Evolutionary conservation across 2,329 filamentous ascomycete genomes (phyloP).

Genomic region (Zasmidium citrigriseum): DNA sequence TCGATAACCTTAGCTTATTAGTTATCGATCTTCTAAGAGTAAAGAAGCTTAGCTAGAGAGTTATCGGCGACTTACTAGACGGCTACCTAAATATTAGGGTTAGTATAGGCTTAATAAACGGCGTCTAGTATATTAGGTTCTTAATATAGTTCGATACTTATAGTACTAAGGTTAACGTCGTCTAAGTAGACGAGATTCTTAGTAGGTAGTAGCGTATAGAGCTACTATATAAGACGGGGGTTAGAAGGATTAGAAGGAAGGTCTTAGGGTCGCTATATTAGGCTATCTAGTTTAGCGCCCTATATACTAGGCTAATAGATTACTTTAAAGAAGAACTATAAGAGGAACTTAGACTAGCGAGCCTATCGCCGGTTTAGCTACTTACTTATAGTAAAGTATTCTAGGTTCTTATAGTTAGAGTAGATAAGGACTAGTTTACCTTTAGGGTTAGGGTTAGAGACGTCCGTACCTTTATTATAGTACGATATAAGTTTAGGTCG

Average conservation of each 20-base stretch:
- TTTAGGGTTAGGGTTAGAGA: conserved; percentile 10
- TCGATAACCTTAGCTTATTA: neutral
- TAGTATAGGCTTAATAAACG: neutral
- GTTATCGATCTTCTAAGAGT: neutral
- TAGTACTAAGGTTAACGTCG: neutral
- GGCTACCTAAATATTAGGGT: neutral
- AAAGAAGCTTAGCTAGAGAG: too few species aligned
- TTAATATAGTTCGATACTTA: neutral
- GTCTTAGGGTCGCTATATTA: neutral
- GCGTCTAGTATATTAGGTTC: neutral
- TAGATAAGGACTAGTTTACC: neutral
- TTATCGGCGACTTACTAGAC: neutral
- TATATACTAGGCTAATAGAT: too few species aligned
- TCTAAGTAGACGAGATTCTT: neutral
- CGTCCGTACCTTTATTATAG: conserved; percentile 13
- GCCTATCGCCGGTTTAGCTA: conserved; percentile 30
- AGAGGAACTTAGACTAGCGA: conserved; percentile 27
- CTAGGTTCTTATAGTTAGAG: conserved; percentile 32
- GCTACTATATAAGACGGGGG: neutral
- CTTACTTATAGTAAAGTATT: conserved; percentile 33
- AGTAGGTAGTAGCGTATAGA: neutral
- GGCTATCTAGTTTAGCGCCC: neutral
- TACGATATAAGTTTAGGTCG: too few species aligned
- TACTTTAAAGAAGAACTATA: neutral
- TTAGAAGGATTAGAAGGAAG: neutral